phyloP scores from a whole-genome alignment of 108 stramenopile genomes.

The Conticribra guillardii region DNA sequence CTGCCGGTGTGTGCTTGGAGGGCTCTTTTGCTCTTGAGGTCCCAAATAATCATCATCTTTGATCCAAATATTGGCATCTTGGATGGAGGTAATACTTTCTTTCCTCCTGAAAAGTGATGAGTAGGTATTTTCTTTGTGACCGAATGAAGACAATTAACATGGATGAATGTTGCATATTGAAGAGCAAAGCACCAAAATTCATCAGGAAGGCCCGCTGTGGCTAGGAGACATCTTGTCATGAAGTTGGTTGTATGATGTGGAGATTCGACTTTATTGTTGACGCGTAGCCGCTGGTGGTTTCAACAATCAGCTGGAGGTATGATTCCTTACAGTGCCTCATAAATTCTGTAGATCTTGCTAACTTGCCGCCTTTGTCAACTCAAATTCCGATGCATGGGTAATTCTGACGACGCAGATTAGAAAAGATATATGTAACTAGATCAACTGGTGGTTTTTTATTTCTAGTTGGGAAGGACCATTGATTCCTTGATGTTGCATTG shows the following conservation, averaged over 20 bases:
- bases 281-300: constrained; percentile 18
- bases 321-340: neutral
- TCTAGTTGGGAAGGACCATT: constrained; percentile 11
- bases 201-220: neutral
- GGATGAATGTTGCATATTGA: neutral
- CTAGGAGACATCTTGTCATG: neutral
- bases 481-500: constrained; percentile 1
- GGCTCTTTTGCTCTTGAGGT: neutral
- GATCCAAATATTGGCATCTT: neutral
- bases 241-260: constrained; percentile 14
- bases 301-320: neutral
- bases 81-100: neutral
- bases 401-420: neutral
- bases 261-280: constrained; percentile 12
- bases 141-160: neutral
- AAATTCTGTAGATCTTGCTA: constrained; percentile 9
- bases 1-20: neutral
- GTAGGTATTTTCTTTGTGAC: neutral
- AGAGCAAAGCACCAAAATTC: constrained; percentile 19
- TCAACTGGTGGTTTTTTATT: constrained; percentile 19
- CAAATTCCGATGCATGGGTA: constrained; percentile 7
- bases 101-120: neutral
- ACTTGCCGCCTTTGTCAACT: constrained; percentile 11
- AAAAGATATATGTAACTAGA: constrained; percentile 14
- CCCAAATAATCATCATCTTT: neutral